A percentile compares a stretch with the other conserved stretches of the same genome.
Evolutionary conservation across 495 filamentous ascomycete species (phyloP).

Genomic region (Penicillium samsonianum): DNA sequence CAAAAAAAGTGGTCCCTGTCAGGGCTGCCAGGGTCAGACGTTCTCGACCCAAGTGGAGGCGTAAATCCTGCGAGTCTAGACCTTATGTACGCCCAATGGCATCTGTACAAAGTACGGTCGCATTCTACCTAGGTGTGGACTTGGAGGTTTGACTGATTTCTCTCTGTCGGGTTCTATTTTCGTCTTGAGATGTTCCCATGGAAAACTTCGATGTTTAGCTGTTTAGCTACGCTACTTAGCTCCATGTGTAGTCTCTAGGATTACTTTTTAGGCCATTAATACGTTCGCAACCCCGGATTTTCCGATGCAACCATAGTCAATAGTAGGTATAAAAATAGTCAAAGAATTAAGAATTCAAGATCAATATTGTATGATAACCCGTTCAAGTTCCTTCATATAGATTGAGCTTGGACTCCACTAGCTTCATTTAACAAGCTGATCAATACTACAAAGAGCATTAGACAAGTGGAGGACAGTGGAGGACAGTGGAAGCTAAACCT

Average conservation of each 20-base stretch:
- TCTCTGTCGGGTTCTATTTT: background rate
- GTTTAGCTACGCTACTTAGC: background rate
- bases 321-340: background rate
- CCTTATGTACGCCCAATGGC: background rate
- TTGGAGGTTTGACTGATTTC: background rate
- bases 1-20: background rate
- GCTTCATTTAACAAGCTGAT: constrained; percentile 14
- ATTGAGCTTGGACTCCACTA: constrained; percentile 10
- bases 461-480: constrained; percentile 2
- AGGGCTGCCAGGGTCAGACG: background rate
- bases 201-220: background rate
- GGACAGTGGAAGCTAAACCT: background rate
- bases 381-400: background rate
- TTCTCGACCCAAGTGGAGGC: constrained; percentile 12
- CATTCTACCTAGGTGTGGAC: background rate
- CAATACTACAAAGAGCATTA: constrained; percentile 12
- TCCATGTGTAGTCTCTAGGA: too few species aligned
- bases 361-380: too few species aligned
- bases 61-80: constrained; percentile 3
- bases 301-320: background rate
- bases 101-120: background rate
- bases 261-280: too few species aligned
- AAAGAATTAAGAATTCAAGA: background rate
- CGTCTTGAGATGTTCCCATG: background rate
- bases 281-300: too few species aligned